phyloP scores from a whole-genome alignment of 2,329 filamentous ascomycete genomes.

The Cadophora sp. region DNA sequence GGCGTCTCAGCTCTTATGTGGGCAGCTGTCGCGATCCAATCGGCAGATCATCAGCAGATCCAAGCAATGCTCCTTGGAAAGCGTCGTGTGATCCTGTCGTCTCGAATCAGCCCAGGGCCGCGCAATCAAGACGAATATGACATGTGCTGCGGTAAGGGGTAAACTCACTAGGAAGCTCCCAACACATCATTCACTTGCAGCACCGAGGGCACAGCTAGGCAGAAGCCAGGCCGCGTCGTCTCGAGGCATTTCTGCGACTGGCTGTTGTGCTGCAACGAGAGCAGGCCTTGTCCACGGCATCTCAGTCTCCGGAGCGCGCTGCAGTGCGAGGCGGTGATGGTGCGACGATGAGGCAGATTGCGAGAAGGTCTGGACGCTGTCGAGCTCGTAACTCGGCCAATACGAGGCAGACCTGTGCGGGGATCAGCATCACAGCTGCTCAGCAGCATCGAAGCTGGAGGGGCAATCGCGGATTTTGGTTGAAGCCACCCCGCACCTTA shows the following conservation, averaged over 20 bases:
- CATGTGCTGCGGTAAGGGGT: not conserved
- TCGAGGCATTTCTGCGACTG: not conserved
- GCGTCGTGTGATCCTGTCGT: not conserved
- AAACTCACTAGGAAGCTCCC: not conserved
- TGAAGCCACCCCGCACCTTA: constrained; percentile 28
- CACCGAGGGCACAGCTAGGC: not conserved
- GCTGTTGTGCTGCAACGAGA: not conserved
- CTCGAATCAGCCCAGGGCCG: not conserved
- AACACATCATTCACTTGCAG: not conserved
- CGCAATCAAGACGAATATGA: no score
- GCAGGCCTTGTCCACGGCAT: not conserved
- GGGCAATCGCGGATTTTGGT: constrained; percentile 29
- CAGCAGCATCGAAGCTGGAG: constrained; percentile 26
- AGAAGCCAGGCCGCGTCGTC: not conserved
- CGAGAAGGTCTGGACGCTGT: constrained; percentile 22
- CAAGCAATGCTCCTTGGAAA: not conserved
- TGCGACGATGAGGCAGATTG: constrained; percentile 30
- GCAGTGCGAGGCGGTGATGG: constrained; percentile 23
- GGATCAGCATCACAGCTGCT: constrained; percentile 25
- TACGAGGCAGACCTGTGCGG: constrained; percentile 21
- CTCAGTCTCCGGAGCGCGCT: constrained; percentile 14
- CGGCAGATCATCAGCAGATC: not conserved
- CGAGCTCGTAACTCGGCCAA: constrained; percentile 31
- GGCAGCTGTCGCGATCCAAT: not conserved
- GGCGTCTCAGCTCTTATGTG: not conserved